phyloP scores from a whole-genome alignment of 1,284 basidiomycete genomes.

The Takashimella tepidaria region DNA sequence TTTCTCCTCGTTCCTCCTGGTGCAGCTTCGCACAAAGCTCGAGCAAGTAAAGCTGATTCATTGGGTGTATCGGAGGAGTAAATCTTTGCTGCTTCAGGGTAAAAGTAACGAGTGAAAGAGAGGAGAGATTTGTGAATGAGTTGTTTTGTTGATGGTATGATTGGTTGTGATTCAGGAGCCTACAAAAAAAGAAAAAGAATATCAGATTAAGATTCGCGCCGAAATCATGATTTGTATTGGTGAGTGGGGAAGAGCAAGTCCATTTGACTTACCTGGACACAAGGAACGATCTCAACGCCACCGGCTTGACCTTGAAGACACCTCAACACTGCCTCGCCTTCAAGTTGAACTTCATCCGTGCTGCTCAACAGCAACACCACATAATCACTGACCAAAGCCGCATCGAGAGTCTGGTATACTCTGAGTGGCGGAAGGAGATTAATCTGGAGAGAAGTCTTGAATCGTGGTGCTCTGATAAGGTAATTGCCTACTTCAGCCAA shows the following conservation, averaged over 20 bases:
- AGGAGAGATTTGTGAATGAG: constrained; percentile 76
- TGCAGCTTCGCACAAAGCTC: constrained; percentile 72
- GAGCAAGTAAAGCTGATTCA: constrained; percentile 65
- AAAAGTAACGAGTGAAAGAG: constrained; percentile 92
- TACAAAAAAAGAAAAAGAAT: constrained; percentile 11
- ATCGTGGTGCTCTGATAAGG: constrained; percentile 73
- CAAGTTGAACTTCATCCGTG: constrained; percentile 70
- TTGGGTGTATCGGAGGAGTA: constrained; percentile 51
- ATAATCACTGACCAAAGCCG: constrained; percentile 85
- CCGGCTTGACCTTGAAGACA: constrained; percentile 73
- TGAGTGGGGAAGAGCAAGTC: no score
- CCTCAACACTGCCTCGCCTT: constrained; percentile 87
- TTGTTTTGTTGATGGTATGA: constrained; percentile 55
- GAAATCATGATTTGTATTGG: no score
- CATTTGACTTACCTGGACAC: constrained; percentile 55
- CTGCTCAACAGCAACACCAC: constrained; percentile 79
- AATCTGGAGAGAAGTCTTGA: constrained; percentile 85
- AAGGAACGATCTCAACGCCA: constrained; percentile 50
- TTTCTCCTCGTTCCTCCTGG: constrained; percentile 59
- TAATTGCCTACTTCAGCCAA: constrained; percentile 52
- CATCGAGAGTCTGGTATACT: constrained; percentile 77
- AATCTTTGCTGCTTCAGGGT: constrained; percentile 67
- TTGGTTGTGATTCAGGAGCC: constrained; percentile 38
- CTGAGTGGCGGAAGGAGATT: constrained; percentile 65
- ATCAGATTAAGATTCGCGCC: no score